Evolutionary conservation across 164 flowering plant species (phyloP).

Genomic region (Aristolochia contorta): DNA sequence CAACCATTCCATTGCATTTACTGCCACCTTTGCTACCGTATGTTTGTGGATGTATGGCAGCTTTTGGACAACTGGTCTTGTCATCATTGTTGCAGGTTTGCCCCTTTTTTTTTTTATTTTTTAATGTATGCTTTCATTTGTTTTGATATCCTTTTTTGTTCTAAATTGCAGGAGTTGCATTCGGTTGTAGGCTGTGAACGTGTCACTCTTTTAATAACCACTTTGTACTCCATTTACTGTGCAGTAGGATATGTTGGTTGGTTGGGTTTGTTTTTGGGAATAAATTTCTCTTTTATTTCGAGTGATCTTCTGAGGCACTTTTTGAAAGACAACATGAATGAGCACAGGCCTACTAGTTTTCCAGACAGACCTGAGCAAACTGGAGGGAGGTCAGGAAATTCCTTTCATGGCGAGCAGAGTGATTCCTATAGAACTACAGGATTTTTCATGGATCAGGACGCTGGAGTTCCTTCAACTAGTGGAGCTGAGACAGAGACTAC

Average conservation of each 20-base stretch:
- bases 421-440: conserved; percentile 20
- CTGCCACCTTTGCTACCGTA: conserved; percentile 38
- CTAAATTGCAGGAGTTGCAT: conserved; percentile 62
- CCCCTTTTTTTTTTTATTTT: conserved; percentile 5
- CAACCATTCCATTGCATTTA: conserved; percentile 37
- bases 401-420: conserved; percentile 37
- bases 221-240: conserved; percentile 64
- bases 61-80: conserved; percentile 71
- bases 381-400: conserved; percentile 27
- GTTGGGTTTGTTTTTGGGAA: conserved; percentile 62
- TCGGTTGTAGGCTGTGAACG: conserved; percentile 49
- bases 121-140: neutral
- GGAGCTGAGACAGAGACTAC: conserved; percentile 67
- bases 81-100: conserved; percentile 59
- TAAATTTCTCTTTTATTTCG: conserved; percentile 80
- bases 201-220: conserved; percentile 51
- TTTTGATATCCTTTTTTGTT: neutral
- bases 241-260: conserved; percentile 80
- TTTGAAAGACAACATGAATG: conserved; percentile 49
- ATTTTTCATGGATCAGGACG: conserved; percentile 42
- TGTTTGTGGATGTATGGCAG: conserved; percentile 90
- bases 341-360: conserved; percentile 27
- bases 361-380: conserved; percentile 39
- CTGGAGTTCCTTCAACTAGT: conserved; percentile 85
- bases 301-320: conserved; percentile 74